phyloP scores from a whole-genome alignment of 192 early-diverging fungal species.

The Chytriomyces sp. region DNA sequence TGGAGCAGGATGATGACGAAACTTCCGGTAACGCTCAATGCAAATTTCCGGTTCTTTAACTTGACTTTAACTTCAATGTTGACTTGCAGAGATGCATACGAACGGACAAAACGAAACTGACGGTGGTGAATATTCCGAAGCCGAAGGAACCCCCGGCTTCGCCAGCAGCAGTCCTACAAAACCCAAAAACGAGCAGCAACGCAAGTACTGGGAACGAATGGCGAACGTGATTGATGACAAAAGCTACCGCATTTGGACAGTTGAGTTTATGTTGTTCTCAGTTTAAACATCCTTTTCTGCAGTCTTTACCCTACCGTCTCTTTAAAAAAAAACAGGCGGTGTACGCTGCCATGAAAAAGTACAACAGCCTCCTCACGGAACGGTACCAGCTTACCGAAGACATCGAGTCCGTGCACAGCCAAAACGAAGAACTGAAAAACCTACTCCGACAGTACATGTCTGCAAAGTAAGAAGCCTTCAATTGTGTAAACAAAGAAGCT shows the following conservation, averaged over 20 bases:
- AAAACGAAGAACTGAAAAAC: slow-evolving; percentile 60
- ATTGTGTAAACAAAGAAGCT: not conserved
- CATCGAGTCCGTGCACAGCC: slow-evolving; percentile 47
- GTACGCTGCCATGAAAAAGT: slow-evolving; percentile 56
- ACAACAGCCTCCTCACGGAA: slow-evolving; percentile 52
- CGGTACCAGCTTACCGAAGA: slow-evolving; percentile 52
- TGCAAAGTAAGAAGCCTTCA: slow-evolving; percentile 40
- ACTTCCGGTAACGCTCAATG: not conserved
- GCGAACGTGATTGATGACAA: slow-evolving; percentile 56
- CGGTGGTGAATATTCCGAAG: slow-evolving; percentile 6
- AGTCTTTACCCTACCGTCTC: not conserved
- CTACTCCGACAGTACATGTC: slow-evolving; percentile 61
- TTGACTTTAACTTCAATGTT: not conserved
- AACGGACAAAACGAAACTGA: not conserved
- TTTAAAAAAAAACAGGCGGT: slow-evolving; percentile 44
- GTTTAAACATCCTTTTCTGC: slow-evolving; percentile 1
- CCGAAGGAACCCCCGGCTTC: not conserved
- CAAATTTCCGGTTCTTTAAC: slow-evolving; percentile 8
- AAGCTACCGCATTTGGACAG: slow-evolving; percentile 58
- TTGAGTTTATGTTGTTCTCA: slow-evolving; percentile 24
- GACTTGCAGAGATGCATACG: slow-evolving; percentile 6
- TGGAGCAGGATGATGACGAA: slow-evolving; percentile 11
- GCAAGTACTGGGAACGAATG: slow-evolving; percentile 60
- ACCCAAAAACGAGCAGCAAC: slow-evolving; percentile 43
- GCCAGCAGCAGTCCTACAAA: slow-evolving; percentile 4